Conservation (phyloP, 495 filamentous ascomycete genomes). For the Aspergillus kassunensis region DNA sequence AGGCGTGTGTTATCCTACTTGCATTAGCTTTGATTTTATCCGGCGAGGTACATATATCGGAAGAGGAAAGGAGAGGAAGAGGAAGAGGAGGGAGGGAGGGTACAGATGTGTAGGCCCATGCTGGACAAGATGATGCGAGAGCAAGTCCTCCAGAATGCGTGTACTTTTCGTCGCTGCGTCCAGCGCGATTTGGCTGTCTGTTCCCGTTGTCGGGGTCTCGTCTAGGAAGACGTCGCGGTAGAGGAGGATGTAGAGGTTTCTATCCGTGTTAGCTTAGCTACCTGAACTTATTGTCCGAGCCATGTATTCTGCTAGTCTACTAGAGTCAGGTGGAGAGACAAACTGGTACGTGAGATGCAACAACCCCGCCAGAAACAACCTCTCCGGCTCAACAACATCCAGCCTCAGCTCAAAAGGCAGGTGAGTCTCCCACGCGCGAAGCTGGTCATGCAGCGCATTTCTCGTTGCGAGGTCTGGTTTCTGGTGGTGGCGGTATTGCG, state of each 20-base stretch:
- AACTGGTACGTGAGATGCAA: constrained; percentile 46
- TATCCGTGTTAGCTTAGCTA: too few species aligned
- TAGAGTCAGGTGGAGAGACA: too few species aligned
- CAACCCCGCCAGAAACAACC: constrained; percentile 37
- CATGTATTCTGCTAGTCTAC: too few species aligned
- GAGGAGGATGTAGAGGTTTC: constrained; percentile 39
- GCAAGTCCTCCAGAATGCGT: constrained; percentile 43
- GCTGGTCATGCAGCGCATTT: constrained; percentile 25
- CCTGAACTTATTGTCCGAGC: too few species aligned
- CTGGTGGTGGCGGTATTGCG: constrained; percentile 38
- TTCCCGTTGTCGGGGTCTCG: constrained; percentile 22
- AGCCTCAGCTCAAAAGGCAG: constrained; percentile 34
- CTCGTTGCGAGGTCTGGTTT: constrained; percentile 26
- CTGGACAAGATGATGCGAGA: constrained; percentile 43
- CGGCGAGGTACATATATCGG: background rate
- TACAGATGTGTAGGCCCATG: constrained; percentile 38
- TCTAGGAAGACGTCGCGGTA: constrained; percentile 36
- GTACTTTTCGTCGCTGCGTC: constrained; percentile 43
- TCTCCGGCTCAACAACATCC: constrained; percentile 22
- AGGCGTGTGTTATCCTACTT: constrained; percentile 43
- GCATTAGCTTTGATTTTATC: background rate
- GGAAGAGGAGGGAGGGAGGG: background rate
- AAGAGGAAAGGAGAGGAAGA: background rate
- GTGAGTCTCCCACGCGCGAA: constrained; percentile 34
- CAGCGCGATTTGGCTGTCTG: constrained; percentile 36